phyloP scores from a whole-genome alignment of 2,329 filamentous ascomycete species.

The Colletotrichum noveboracense region DNA sequence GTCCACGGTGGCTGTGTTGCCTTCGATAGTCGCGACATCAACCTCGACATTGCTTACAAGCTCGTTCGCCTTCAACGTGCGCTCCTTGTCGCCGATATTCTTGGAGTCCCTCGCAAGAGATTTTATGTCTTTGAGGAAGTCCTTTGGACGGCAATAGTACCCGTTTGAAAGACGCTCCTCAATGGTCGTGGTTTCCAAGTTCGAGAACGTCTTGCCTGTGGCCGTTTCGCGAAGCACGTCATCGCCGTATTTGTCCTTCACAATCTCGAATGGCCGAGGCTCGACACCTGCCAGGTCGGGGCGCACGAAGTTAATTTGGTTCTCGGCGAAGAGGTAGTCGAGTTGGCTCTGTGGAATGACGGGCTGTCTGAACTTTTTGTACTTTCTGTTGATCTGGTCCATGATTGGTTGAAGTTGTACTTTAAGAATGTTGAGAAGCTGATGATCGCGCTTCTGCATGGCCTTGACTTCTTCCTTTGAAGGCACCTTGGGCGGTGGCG shows the following conservation, averaged over 20 bases:
- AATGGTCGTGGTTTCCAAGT: slow-evolving; percentile 89
- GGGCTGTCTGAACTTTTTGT: slow-evolving; percentile 85
- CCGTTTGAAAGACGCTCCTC: slow-evolving; percentile 97
- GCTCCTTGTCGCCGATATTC: slow-evolving; percentile 80
- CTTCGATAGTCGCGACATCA: slow-evolving; percentile 80
- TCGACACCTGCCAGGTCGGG: slow-evolving; percentile 60
- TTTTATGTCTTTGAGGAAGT: slow-evolving; percentile 89
- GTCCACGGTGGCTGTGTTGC: slow-evolving; percentile 69
- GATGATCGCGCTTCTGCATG: slow-evolving; percentile 81
- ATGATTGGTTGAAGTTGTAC: slow-evolving; percentile 91
- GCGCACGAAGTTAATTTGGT: slow-evolving; percentile 73
- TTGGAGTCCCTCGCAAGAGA: slow-evolving; percentile 84
- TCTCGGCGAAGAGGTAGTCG: slow-evolving; percentile 83
- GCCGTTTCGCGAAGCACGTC: slow-evolving; percentile 76
- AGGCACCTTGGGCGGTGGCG: slow-evolving; percentile 68
- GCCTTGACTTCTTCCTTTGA: slow-evolving; percentile 82
- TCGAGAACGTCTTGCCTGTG: slow-evolving; percentile 90
- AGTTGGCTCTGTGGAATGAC: slow-evolving; percentile 78
- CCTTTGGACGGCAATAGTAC: slow-evolving; percentile 89
- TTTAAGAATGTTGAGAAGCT: slow-evolving; percentile 86
- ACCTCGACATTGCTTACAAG: slow-evolving; percentile 93
- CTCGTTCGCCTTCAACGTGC: slow-evolving; percentile 87
- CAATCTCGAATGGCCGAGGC: slow-evolving; percentile 78
- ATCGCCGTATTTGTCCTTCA: slow-evolving; percentile 79
- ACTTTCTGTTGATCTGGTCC: slow-evolving; percentile 92